phyloP scores from a whole-genome alignment of 176 grass and related monocot species.

The Chloris gayana region DNA sequence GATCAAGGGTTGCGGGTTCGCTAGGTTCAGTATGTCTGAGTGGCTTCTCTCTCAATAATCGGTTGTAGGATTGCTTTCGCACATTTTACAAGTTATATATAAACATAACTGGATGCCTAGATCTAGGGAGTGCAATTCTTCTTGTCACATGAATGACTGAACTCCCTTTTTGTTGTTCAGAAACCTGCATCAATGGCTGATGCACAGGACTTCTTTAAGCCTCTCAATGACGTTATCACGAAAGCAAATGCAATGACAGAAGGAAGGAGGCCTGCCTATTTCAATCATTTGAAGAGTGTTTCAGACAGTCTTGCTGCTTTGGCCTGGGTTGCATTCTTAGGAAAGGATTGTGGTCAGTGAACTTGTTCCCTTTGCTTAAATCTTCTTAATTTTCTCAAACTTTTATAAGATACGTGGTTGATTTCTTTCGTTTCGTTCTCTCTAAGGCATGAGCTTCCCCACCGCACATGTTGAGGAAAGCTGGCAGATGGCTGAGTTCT shows the following conservation, averaged over 20 bases:
- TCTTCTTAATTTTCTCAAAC: background rate
- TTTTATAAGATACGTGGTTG: background rate
- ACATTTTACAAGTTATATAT: background rate
- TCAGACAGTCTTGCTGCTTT: conserved; percentile 89
- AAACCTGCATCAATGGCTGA: conserved; percentile 74
- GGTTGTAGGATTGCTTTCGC: background rate
- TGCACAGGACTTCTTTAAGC: conserved; percentile 75
- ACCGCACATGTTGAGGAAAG: conserved; percentile 94
- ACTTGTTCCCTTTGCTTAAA: background rate
- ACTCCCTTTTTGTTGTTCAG: conserved; percentile 41
- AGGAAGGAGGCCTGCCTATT: conserved; percentile 90
- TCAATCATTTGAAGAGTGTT: conserved; percentile 89
- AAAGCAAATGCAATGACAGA: conserved; percentile 81
- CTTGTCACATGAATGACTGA: background rate
- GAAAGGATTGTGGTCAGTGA: conserved; percentile 90
- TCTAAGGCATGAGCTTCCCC: conserved; percentile 89
- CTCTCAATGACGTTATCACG: conserved; percentile 63
- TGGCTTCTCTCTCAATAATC: background rate
- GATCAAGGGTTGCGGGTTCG: background rate
- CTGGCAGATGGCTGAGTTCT: conserved; percentile 99
- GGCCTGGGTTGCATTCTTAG: conserved; percentile 88
- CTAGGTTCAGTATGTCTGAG: background rate
- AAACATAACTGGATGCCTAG: conserved; percentile 1
- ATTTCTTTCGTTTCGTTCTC: conserved; percentile 24
- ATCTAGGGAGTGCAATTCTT: conserved; percentile 31